Base-by-base conservation (phyloP, 2,329 filamentous ascomycete species). In the Fusarium torreyae region DNA sequence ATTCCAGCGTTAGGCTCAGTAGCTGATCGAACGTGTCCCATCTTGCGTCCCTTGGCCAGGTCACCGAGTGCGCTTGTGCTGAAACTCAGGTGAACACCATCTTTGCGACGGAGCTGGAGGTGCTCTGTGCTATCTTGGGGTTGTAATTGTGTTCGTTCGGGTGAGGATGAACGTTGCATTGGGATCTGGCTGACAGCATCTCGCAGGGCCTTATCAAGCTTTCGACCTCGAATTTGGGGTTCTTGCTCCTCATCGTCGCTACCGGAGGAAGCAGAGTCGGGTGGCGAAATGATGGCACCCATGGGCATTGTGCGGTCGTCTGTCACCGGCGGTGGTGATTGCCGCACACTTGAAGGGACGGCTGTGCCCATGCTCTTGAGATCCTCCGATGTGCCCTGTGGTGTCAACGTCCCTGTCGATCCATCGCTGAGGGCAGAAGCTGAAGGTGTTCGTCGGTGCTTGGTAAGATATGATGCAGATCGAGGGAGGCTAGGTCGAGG, bases 251-350 rank as follows among this genome's bases (percentile, higher is more conserved):
- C 94, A 72, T 97, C 94, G 77, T 97, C 94, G 79, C 94, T 94
- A 26, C 91, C 94, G 70, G 91, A 92, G 39, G 88, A 87, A 8
- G 88, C 87, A 34, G 94, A 97, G 75, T 98, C 95, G 11, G 95
- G 95, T 36, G 95, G 95, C 1, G 95, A 98, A 62, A 97, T 92
- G 72, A 97, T 89, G 68, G 93, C 94, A 65, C 93, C 94, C 66
- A 89, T 88, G 42, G 94, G 94, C 79, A 97, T 96, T 68, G 88
- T 83, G 63, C 89, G 79, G 26, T 84, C 87, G 81, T 93, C 89
- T 68, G 90, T 93, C 68, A 94, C 81, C 18, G 94, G 93, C n/a
- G 93, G 91, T 17, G 94, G 93, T 48, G 94, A 97, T 79, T 94
- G 92, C 74, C 93, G 89, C 66, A 97, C 83, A 80, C 89, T 93